Base-by-base conservation (phyloP, 1,284 basidiomycete species). In the Tilletia indica region DNA sequence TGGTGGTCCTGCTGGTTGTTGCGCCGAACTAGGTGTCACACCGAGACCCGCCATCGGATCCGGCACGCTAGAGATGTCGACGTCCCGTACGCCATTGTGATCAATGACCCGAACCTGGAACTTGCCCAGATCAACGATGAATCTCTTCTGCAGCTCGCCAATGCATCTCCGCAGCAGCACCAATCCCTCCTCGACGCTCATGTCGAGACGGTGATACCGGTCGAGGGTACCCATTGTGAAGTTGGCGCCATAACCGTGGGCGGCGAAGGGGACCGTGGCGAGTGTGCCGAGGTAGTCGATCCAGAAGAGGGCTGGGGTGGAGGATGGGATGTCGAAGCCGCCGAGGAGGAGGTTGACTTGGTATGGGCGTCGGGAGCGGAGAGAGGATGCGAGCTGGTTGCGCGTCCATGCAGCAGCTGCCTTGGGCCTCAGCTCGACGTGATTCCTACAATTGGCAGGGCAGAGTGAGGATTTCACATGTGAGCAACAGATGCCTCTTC, bases 381-480 rank as follows among this genome's bases (percentile, higher is more conserved):
- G 86, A 0, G 93, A 93, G 72, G 93, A 89, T 45, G 96, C 96
- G 36, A 99, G 89, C 39, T 92, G 88, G 73, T 93, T 90, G 49
- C 96, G 92, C 79, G 97, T 93, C 95, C 95, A 99, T 19, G 94
- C 89, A 2, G 95, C 93, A 21, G 95, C 94, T 3, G 94, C 91
- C 47, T 91, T 88, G 3, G 96, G 96, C 58, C 93, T 91, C 54
- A 98, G 91, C 25, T 93, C 89, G 84, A 94, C 91, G 82, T 91
- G 89, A 71, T 84, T 74, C 14, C 82, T 83, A 9, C 14, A 45
- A 8, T 19, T n/a, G 16, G 21, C 19, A 6, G 21, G 31, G 63
- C 38, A 14, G 6, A 21, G 39, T 21, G 3, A 67, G n/a, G 47
- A 68, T 31, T 31, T 31, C 25, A 31, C 25, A 31, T 31, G 25